These are phyloP conservation scores for Favolaschia claudopus DNA, from an alignment of 768 basidiomycete species.

Conservation along the genomic window DNA sequence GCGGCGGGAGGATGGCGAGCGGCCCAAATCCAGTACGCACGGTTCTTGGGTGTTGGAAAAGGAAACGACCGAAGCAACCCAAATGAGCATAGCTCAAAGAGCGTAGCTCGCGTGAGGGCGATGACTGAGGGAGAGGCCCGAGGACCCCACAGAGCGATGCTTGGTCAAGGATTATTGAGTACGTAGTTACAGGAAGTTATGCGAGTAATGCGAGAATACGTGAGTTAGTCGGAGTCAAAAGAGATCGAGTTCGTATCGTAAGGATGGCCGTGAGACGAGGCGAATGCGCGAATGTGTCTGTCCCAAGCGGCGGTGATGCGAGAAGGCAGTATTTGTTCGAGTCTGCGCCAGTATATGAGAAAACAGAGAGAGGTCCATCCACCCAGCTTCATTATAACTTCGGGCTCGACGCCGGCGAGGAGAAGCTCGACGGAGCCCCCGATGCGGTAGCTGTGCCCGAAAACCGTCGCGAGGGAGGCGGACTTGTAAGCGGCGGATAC, in stretches of 20 bases:
- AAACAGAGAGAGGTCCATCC: slow-evolving; percentile 15
- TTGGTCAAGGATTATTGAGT: too few species aligned
- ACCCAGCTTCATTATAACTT: slow-evolving; percentile 7
- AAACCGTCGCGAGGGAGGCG: background rate
- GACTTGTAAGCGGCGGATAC: background rate
- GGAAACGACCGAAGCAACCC: slow-evolving; percentile 19
- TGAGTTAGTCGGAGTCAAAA: too few species aligned
- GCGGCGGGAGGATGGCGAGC: too few species aligned
- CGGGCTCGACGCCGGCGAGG: slow-evolving; percentile 1
- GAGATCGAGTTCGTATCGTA: too few species aligned
- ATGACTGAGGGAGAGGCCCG: background rate
- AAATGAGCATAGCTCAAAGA: slow-evolving; percentile 17
- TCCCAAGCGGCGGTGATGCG: slow-evolving; percentile 9
- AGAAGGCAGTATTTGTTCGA: slow-evolving; percentile 3
- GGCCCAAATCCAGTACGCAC: too few species aligned
- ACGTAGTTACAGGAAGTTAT: too few species aligned
- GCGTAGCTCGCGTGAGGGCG: slow-evolving; percentile 12
- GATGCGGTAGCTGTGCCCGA: slow-evolving; percentile 18
- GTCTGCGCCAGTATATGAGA: slow-evolving; percentile 2
- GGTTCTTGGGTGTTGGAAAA: too few species aligned
- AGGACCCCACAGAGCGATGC: slow-evolving; percentile 1
- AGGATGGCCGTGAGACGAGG: too few species aligned
- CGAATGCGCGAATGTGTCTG: too few species aligned
- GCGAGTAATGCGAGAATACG: too few species aligned
- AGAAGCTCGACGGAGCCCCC: slow-evolving; percentile 5